phyloP scores from a whole-genome alignment of 2,329 filamentous ascomycete species.

The Paecilomyces dactylethromorphus region DNA sequence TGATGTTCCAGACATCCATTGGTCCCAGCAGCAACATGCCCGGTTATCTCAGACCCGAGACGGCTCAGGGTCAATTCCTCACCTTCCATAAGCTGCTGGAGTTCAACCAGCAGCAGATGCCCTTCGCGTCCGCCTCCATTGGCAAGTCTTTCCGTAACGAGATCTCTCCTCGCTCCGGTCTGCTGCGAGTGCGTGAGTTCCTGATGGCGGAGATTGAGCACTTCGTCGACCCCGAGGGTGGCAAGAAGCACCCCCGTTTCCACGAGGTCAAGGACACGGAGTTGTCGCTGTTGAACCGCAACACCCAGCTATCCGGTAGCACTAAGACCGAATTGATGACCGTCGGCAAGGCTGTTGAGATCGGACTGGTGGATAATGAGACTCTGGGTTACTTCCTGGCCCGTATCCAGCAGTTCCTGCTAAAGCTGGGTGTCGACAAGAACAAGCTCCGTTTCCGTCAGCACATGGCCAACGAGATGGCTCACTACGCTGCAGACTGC shows the following conservation, averaged over 20 bases:
- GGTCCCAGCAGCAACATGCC: conserved; percentile 82
- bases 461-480: conserved; percentile 87
- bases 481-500: conserved; percentile 94
- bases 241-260: conserved; percentile 92
- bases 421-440: conserved; percentile 79
- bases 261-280: conserved; percentile 76
- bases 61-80: conserved; percentile 94
- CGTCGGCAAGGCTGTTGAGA: conserved; percentile 79
- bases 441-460: conserved; percentile 92
- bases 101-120: conserved; percentile 92
- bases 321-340: conserved; percentile 66
- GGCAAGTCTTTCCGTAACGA: conserved; percentile 98
- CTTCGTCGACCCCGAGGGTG: conserved; percentile 87
- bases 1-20: conserved; percentile 97
- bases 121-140: conserved; percentile 93
- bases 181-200: conserved; percentile 92
- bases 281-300: conserved; percentile 74
- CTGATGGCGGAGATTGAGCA: conserved; percentile 99
- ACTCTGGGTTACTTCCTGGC: conserved; percentile 96
- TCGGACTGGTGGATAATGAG: conserved; percentile 87
- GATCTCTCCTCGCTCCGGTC: conserved; percentile 85
- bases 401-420: conserved; percentile 83
- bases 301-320: conserved; percentile 81
- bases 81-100: conserved; percentile 96
- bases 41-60: conserved; percentile 87